A percentile compares a stretch with the other conserved stretches of the same genome.
phyloP scores from a whole-genome alignment of 164 flowering plant species.

The Chimonanthus praecox region DNA sequence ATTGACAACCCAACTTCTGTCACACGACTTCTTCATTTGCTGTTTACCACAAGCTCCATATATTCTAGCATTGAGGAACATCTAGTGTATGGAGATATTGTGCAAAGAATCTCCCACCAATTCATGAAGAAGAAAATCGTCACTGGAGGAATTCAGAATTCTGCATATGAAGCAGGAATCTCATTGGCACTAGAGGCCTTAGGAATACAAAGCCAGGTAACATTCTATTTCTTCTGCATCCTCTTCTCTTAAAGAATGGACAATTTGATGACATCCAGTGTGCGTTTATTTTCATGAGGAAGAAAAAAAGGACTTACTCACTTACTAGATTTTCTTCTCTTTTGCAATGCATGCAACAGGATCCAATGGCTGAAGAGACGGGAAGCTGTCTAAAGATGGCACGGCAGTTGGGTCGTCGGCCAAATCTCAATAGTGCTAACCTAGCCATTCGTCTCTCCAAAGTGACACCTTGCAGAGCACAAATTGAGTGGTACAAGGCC shows the following conservation, averaged over 20 bases:
- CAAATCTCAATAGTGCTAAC: conserved; percentile 45
- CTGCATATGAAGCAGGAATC: conserved; percentile 58
- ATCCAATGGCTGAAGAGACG: conserved; percentile 17
- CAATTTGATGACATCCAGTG: not conserved
- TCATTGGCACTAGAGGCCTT: conserved; percentile 51
- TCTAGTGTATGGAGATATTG: conserved; percentile 47
- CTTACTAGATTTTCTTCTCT: not conserved
- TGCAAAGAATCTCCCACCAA: conserved; percentile 30
- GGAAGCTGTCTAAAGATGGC: conserved; percentile 48
- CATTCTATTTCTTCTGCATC: not conserved
- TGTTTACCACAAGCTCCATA: conserved; percentile 23
- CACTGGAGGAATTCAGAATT: conserved; percentile 20
- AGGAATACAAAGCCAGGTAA: conserved; percentile 24
- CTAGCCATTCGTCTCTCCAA: conserved; percentile 46
- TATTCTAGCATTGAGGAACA: conserved; percentile 45
- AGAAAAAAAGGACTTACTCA: not conserved
- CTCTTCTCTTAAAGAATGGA: not conserved
- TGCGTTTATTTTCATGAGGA: not conserved
- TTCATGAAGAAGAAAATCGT: conserved; percentile 33
- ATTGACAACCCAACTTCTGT: conserved; percentile 43
- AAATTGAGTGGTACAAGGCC: conserved; percentile 79
- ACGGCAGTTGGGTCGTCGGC: conserved; percentile 37
- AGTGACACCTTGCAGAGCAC: conserved; percentile 47
- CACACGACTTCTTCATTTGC: conserved; percentile 41
- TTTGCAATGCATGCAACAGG: conserved; percentile 20